Evolutionary conservation across 2,329 filamentous ascomycete species (phyloP), one percentile per base, ranked within the genome.

Genomic region (Penicillium sp.): DNA sequence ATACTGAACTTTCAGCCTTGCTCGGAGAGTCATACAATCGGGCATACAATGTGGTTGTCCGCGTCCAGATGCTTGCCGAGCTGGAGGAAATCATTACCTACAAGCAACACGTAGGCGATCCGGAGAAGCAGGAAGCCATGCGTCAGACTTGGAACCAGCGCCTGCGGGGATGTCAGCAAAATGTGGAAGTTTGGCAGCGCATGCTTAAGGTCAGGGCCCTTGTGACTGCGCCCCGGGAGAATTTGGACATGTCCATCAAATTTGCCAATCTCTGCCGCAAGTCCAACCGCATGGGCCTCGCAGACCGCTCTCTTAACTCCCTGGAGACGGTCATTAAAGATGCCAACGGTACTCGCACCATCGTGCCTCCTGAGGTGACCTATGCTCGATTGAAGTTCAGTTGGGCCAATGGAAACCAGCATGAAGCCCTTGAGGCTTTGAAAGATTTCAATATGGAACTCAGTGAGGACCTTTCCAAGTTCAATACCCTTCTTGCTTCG

Each of bases 241-340:
- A 97, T 71, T 92, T 96, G 82, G 91, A 96, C 70, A 99, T 99
- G 92, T 97, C 93, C 88, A 98, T 99, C 81, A 99, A 99, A 75
- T 99, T 97, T 74, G 91, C 95, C 70, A 99, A 98, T 70, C 86
- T 99, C 5, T 99, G 96, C 77, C 90, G 96, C 70, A 99, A 99
- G 77, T 96, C 94, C 47, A 90, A 92, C 59, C 90, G 95, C 34
- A 93, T 94, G 83, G 94, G 95, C 10, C 85, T 99, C 51, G 95
- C 95, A 0, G 95, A 99, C 78, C 96, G 96, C 78, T 96, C 93
- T 11, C 81, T 99, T 55, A 93, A 95, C 73, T 91, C 92, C 62
- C 82, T 99, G n/a, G 89, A 97, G 57, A 90, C 89, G 31, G 87
- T 83, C 50, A 87, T 92, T 14, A 82, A 69, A 28, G 76, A 78